phyloP scores from a whole-genome alignment of 805 yeast genomes.

The Ogataea philodendri region DNA sequence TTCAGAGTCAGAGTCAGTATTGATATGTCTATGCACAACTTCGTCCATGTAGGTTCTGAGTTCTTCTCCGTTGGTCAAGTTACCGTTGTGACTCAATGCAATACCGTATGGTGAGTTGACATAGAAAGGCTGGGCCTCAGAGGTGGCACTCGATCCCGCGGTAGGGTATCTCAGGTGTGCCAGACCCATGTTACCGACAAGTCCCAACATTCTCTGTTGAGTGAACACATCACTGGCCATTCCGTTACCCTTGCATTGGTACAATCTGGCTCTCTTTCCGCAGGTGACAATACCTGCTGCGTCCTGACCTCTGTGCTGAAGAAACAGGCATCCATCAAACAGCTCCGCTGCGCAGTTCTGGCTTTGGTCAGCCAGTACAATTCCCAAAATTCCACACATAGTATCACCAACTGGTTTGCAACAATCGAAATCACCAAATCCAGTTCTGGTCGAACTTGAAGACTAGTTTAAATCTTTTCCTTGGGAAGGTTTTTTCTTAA shows the following conservation, averaged over 20 bases:
- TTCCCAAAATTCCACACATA: slow-evolving; percentile 97
- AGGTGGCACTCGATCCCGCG: slow-evolving; percentile 92
- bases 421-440: no score
- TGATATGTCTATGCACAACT: slow-evolving; percentile 93
- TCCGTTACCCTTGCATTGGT: slow-evolving; percentile 98
- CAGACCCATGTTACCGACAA: slow-evolving; percentile 93
- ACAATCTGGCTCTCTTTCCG: slow-evolving; percentile 87
- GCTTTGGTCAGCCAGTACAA: slow-evolving; percentile 73
- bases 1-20: slow-evolving; percentile 96
- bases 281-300: slow-evolving; percentile 99
- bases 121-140: slow-evolving; percentile 98
- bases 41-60: slow-evolving; percentile 82
- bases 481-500: no score
- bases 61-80: slow-evolving; percentile 81
- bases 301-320: slow-evolving; percentile 98
- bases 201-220: slow-evolving; percentile 67
- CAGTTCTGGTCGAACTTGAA: background rate
- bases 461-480: background rate
- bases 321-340: slow-evolving; percentile 85
- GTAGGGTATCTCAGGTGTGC: slow-evolving; percentile 96
- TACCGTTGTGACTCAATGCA: slow-evolving; percentile 89
- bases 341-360: slow-evolving; percentile 82
- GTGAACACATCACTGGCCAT: slow-evolving; percentile 98
- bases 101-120: slow-evolving; percentile 97
- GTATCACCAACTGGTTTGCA: no score